phyloP scores from a whole-genome alignment of 371 early-diverging fungal species.

The Umbelopsis sp. region DNA sequence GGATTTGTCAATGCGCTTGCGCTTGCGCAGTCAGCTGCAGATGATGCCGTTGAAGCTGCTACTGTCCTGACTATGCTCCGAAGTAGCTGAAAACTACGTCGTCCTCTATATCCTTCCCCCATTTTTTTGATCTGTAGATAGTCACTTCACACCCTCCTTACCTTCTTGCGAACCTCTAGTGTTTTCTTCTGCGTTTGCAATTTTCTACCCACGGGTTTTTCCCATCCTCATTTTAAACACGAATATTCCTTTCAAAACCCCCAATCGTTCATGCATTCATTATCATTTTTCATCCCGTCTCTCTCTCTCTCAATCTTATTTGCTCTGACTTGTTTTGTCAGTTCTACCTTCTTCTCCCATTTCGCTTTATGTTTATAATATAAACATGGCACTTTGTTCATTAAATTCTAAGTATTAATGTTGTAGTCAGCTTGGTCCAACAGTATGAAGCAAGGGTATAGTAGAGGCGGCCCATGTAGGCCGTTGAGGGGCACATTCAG shows the following conservation, averaged over 20 bases:
- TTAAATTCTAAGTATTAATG: neutral
- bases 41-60: constrained; percentile 51
- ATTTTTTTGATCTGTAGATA: constrained; percentile 16
- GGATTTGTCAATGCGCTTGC: neutral
- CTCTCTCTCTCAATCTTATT: neutral
- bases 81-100: constrained; percentile 32
- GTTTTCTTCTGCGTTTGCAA: neutral
- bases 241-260: constrained; percentile 16
- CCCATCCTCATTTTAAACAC: neutral
- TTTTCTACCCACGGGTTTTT: neutral
- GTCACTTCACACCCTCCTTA: constrained; percentile 2
- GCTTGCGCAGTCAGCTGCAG: constrained; percentile 28
- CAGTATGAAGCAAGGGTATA: too few species aligned
- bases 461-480: too few species aligned
- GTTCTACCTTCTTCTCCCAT: neutral
- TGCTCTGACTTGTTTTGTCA: neutral
- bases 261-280: constrained; percentile 20
- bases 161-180: constrained; percentile 3
- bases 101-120: neutral
- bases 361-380: neutral
- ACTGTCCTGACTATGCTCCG: constrained; percentile 45
- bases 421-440: neutral
- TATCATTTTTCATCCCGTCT: neutral
- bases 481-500: too few species aligned
- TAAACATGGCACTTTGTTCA: neutral